Evolutionary conservation across 2,329 filamentous ascomycete species (phyloP), one percentile per base, ranked within the genome.

Genomic region (Cladosporium sphaerospermum): DNA sequence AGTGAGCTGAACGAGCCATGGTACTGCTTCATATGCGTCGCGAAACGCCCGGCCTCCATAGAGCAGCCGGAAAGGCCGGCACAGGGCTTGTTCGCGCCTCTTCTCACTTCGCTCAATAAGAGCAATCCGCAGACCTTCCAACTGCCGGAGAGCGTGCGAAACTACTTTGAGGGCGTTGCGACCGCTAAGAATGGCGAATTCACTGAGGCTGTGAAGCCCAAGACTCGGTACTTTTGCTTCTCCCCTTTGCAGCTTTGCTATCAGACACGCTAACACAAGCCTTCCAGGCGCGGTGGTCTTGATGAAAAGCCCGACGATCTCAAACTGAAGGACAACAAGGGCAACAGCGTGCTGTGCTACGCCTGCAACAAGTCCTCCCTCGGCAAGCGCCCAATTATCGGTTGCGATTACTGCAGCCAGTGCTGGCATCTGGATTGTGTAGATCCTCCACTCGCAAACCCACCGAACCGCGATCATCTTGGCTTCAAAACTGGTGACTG

Each of bases 351-450:
- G 44, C 74, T 95, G 46, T 97, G 92, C 72, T 83, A 86, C 65
- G 74, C 75, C 42, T 97, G 92, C 72, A 80, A 86, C 59, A 78
- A 78, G 62, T 79, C 85, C 28, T 81, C 85, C 6, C 48, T 58
- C 5, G 73, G 74, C 57, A 78, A 78, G 61, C 82, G 86, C 23
- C 81, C 85, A 60, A 90, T 97, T 62, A 86, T 96, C 60, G 83
- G 86, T 43, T 99, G 92, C 74, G 90, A 90, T 69, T 82, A 80
- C 63, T 99, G 92, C 71, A 77, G 81, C 10, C 78, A 89, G 33
- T 80, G 85, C 65, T 99, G 91, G 87, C 93, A 99, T 73, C 76
- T 96, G 48, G 92, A 97, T 70, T 99, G 93, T 71, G 75, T 95
- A 13, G 85, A 95, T 65, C 88, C 89, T 28, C 91, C 92, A 33